These are phyloP conservation scores for Cercospora nicotianae DNA, from an alignment of 2,329 filamentous ascomycete genomes.

Conservation along the genomic window DNA sequence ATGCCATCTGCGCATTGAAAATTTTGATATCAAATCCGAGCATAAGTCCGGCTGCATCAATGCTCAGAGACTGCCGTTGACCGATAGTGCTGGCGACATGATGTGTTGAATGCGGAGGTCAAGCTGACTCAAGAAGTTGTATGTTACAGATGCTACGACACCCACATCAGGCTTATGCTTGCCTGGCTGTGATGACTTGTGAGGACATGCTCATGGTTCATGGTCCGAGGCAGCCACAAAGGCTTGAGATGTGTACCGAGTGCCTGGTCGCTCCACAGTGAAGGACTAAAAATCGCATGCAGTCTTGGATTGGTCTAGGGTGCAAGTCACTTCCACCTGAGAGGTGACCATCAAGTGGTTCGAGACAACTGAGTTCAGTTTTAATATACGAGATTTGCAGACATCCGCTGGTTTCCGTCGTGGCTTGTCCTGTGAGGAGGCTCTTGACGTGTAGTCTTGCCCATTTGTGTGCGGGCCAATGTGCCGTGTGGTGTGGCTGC, in stretches of 20 bases:
- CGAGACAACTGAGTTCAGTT: background rate
- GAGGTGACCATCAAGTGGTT: background rate
- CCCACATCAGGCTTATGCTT: background rate
- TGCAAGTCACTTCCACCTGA: background rate
- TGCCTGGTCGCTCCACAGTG: background rate
- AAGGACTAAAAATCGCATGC: background rate
- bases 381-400: constrained; percentile 5
- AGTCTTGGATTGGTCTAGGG: background rate
- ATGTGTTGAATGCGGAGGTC: background rate
- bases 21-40: background rate
- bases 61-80: background rate
- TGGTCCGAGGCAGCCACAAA: background rate
- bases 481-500: background rate
- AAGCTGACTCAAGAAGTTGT: background rate
- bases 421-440: background rate
- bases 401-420: constrained; percentile 6
- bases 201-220: background rate
- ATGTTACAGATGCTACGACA: background rate
- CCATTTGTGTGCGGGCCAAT: background rate
- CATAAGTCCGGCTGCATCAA: background rate
- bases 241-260: background rate
- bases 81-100: background rate
- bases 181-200: background rate
- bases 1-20: background rate
- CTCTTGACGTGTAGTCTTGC: background rate